phyloP scores from a whole-genome alignment of 108 stramenopile species.

The Cylindrotheca fusiformis region DNA sequence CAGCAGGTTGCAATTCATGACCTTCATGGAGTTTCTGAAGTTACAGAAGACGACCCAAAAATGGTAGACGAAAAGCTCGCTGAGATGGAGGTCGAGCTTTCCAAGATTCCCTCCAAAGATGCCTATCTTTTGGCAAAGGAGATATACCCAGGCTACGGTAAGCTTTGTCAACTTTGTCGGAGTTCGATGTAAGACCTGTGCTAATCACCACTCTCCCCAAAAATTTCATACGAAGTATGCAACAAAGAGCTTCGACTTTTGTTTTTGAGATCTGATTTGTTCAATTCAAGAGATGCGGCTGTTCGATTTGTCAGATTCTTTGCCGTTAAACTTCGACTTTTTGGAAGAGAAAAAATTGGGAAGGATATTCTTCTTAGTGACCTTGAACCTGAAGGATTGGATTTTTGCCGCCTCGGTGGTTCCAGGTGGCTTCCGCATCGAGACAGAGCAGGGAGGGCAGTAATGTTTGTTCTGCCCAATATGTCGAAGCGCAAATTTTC shows the following conservation, averaged over 20 bases:
- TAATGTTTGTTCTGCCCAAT: constrained; percentile 17
- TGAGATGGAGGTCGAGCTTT: constrained; percentile 1
- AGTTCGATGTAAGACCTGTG: too few species aligned
- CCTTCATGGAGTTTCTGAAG: constrained; percentile 6
- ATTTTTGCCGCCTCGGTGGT: neutral
- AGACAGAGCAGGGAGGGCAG: constrained; percentile 24
- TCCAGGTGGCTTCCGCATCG: constrained; percentile 3
- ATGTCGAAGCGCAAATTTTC: neutral
- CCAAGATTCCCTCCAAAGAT: constrained; percentile 5
- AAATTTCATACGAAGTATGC: constrained; percentile 6
- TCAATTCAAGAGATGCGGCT: constrained; percentile 28
- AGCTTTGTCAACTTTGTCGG: too few species aligned
- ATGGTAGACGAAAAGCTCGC: neutral
- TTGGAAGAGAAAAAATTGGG: constrained; percentile 14
- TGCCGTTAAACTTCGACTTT: constrained; percentile 21
- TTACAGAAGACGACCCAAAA: constrained; percentile 12
- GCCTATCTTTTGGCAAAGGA: constrained; percentile 5
- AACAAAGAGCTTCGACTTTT: constrained; percentile 23
- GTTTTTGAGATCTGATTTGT: constrained; percentile 38
- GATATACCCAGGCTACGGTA: neutral
- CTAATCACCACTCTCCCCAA: neutral
- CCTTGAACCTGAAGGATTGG: neutral
- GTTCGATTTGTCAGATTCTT: constrained; percentile 24
- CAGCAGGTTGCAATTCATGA: constrained; percentile 3
- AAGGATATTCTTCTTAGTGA: neutral